Base-by-base conservation (phyloP, 2,329 filamentous ascomycete species). In the Aspergillus uvarum region DNA sequence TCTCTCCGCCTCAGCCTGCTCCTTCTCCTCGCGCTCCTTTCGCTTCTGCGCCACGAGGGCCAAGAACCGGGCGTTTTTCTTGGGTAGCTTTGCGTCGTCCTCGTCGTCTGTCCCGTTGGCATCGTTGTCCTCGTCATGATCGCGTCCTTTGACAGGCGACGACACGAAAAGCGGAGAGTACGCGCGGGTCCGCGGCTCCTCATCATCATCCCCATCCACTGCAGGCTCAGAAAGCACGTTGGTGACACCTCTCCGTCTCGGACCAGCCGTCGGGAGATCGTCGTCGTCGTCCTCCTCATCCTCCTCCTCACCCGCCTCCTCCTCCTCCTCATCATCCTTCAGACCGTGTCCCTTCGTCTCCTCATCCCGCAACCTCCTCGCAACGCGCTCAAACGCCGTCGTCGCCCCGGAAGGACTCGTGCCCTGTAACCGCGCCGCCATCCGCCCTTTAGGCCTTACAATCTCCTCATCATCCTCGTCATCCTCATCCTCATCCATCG, bases 1-100 rank as follows among this genome's bases (percentile, higher is more conserved):
- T 68, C 76, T 79, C 65, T 76, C 74, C 38, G 71, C 74, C 67
- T 80, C 78, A 48, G 72, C 82, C 21, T 84, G 85, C 68, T 95
- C 89, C 54, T 82, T 86, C 4, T 85, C 88, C 38, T 87, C 78
- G 7, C 89, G 84, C 70, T 95, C 89, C 63, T 87, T 83, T 53
- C 87, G 85, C 70, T 94, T 95, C 67, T 86, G 85, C 50, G 87
- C 86, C 11, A 95, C 84, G 0, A 96, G 83, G 7, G 88, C 89
- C 62, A 87, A 81, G 68, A 96, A 88, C 5, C 88, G 85, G 47
- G 84, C 80, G 52, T 86, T 83, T 61, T 82, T 59, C 49, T 70
- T 68, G 1, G 61, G 56, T 11, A 58, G 78, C 56, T 75, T 55
- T 14, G 61, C 65, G 2, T 67, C 70, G 26, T 68, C 63, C 48